Base-by-base conservation (phyloP, 768 basidiomycete genomes). In the Serendipita indica region DNA sequence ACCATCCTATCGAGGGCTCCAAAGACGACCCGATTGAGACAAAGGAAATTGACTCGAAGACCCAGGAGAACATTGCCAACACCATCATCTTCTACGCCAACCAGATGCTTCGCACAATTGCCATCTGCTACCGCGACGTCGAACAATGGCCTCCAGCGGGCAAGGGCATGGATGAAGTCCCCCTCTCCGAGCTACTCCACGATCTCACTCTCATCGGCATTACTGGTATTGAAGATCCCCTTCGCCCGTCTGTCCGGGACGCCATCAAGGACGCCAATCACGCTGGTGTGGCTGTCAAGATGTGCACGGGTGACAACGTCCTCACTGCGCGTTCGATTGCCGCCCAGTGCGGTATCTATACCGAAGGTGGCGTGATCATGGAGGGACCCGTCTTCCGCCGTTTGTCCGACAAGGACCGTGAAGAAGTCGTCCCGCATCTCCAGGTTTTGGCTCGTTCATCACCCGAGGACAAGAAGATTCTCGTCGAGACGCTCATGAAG, bases 31-130 rank as follows among this genome's bases (percentile, higher is more conserved):
- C 63, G 12, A 69, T 93, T 41, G 77, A 83, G 67, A 81, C 79
- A 1, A 71, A 67, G 60, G 69, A 69, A 1, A 89, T 96, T 60
- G 82, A 81, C 64, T 73, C 78, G 7, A 72, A 82, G 16, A 81
- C 83, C 13, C 74, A 75, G 60, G 84, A 86, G 66, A 97, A 97
- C 67, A 89, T 97, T 68, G 79, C 77, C 27, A 79, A 89, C 45
- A 97, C 94, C 13, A 97, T 93, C 70, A 93, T 94, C 63, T 94
- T 96, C 71, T 98, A 99, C 69, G 93, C 93, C 65, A 93, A 93
- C 69, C 94, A 98, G 72, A 86, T 83, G 12, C 81, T 97, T 7
- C 82, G 94, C 54, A 97, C 96, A 1, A 89, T 99, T 63, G 91
- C 93, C 1, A 71, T 97, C 43, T 96, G 93, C 69, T 97, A 97